Evolutionary conservation across 164 flowering plant species (phyloP), one percentile per base, ranked within the genome.

Genomic region (Nelumbo lutea): DNA sequence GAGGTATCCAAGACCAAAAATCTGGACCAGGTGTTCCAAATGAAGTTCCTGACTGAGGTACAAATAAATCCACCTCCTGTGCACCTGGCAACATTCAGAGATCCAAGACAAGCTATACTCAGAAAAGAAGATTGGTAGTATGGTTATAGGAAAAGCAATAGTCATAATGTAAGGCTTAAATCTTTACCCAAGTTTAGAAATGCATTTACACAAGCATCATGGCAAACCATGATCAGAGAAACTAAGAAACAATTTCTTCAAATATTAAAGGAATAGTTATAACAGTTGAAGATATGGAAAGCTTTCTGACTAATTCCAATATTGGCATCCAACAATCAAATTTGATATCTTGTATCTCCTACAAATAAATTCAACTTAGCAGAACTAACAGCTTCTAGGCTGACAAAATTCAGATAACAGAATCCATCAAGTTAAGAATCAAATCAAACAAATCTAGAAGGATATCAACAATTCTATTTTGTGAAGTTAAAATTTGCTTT

Each of bases 1-100:
- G 97, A 67, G 97, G 96, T 50, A 84, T 77, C 98, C 98, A 91
- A 39, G 96, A 81, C 98, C 98, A 94, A 77, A 94, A 94, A 78
- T 88, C 92, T 68, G 98, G 97, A 66, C 98, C 98, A 66, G 96
- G 97, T 59, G 87, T 78, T 61, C 71, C 84, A 61, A 15, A 70
- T 62, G 82, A 75, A 63, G 64, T 70, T 60, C 68, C 79, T 11
- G 83, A 72, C 42, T 27, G 72, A 43, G 83, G 55, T 40, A 78
- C 67, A 27, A 69, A 63, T 9, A 68, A 55, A 53, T 62, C 70
- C 43, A 70, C 76, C 63, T 55, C 73, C 62, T 71, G 59, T 10
- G 51, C 64, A 69, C 85, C 92, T 86, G 86, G 59, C 55, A 44
- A 66, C 42, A 44, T 64, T 47, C 41, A 56, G 57, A 64, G 50